Conservation (phyloP, 2,329 filamentous ascomycete species). For the Penicillium sp. region DNA sequence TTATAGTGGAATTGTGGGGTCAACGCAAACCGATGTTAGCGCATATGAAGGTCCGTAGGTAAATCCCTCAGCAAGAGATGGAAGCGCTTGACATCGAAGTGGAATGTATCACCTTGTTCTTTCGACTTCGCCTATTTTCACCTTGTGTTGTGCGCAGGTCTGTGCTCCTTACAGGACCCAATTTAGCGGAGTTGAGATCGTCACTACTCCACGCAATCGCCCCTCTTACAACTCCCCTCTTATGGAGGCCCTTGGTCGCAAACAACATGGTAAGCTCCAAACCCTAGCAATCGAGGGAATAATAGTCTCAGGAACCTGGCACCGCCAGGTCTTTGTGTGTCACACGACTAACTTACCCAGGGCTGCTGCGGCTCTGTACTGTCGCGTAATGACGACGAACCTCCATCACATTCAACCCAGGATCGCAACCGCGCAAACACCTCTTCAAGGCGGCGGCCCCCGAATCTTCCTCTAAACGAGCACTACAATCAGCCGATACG, state of each 20-base stretch:
- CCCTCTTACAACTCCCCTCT: constrained; percentile 13
- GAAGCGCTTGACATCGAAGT: constrained; percentile 5
- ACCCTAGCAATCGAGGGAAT: not conserved
- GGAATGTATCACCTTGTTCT: constrained; percentile 7
- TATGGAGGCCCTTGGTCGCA: constrained; percentile 29
- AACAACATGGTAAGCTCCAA: constrained; percentile 38
- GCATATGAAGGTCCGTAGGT: not conserved
- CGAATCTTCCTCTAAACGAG: constrained; percentile 45
- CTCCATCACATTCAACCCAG: constrained; percentile 19
- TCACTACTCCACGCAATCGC: constrained; percentile 7
- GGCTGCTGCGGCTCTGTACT: constrained; percentile 42
- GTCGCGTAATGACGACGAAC: constrained; percentile 34
- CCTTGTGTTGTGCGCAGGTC: constrained; percentile 5
- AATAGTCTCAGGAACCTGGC: constrained; percentile 5
- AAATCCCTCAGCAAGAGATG: not conserved
- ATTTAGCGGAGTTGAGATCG: constrained; percentile 6
- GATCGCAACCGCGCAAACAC: constrained; percentile 11
- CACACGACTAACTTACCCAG: constrained; percentile 25
- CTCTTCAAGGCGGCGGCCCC: constrained; percentile 14
- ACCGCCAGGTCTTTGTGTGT: not conserved
- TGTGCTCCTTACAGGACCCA: constrained; percentile 4
- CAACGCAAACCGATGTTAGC: too few species aligned
- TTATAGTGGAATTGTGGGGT: too few species aligned
- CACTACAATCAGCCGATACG: constrained; percentile 72
- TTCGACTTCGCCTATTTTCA: constrained; percentile 5